These are phyloP conservation scores for Rhodotorula sp. DNA, from an alignment of 1,284 basidiomycete species.

Conservation along the genomic window DNA sequence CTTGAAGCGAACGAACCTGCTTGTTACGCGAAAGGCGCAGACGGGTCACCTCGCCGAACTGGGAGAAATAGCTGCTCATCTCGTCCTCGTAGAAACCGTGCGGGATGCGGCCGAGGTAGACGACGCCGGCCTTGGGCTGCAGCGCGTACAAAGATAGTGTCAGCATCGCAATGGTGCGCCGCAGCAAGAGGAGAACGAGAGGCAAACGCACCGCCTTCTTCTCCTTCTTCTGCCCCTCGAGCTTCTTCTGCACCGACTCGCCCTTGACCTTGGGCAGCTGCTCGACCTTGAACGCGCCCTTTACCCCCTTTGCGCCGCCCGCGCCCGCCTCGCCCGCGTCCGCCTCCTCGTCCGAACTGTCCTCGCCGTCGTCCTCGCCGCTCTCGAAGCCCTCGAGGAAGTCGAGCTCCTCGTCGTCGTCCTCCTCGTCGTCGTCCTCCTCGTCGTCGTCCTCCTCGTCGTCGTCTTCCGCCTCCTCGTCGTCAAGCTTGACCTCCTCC, in stretches of 20 bases:
- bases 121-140: constrained; percentile 68
- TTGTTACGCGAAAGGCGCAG: constrained; percentile 90
- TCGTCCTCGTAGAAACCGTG: constrained; percentile 97
- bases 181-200: constrained; percentile 18
- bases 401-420: constrained; percentile 46
- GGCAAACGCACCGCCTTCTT: constrained; percentile 65
- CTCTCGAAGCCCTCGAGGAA: constrained; percentile 45
- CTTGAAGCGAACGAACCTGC: constrained; percentile 59
- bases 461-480: constrained; percentile 41
- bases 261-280: constrained; percentile 68
- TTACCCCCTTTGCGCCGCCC: background rate
- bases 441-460: constrained; percentile 50
- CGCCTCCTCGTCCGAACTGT: constrained; percentile 77
- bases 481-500: constrained; percentile 11
- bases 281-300: constrained; percentile 59
- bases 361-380: constrained; percentile 61
- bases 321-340: constrained; percentile 59
- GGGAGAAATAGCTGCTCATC: constrained; percentile 87
- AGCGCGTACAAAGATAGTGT: background rate
- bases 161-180: background rate
- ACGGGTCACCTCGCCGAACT: constrained; percentile 90
- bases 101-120: constrained; percentile 88
- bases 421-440: constrained; percentile 49
- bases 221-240: constrained; percentile 65
- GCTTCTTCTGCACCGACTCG: constrained; percentile 66